Evolutionary conservation across 768 basidiomycete species (phyloP).

Genomic region (Glaciozyma antarctica): DNA sequence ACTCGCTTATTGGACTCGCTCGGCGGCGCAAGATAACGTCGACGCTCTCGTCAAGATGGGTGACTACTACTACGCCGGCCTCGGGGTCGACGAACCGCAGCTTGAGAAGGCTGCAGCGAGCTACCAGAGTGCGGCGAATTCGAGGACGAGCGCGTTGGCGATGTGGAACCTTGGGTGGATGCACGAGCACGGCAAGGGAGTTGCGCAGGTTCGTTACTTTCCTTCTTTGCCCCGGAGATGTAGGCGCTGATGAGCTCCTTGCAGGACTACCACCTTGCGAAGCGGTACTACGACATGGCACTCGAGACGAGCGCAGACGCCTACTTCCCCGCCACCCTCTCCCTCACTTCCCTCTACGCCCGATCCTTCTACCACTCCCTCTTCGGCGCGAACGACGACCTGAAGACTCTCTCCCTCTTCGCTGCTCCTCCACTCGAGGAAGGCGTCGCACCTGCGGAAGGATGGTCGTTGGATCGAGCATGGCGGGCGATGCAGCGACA

Average conservation of each 20-base stretch:
- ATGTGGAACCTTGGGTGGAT: constrained; percentile 99
- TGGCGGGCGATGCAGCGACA: constrained; percentile 28
- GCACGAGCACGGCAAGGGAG: constrained; percentile 94
- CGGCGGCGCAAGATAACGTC: constrained; percentile 86
- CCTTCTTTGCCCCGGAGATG: background rate
- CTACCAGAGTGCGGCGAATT: constrained; percentile 89
- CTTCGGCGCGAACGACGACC: constrained; percentile 23
- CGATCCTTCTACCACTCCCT: constrained; percentile 54
- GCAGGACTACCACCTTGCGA: constrained; percentile 92
- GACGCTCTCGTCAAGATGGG: constrained; percentile 96
- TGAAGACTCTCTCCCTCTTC: constrained; percentile 25
- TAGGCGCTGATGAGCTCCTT: background rate
- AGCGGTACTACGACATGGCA: constrained; percentile 86
- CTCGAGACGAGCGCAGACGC: constrained; percentile 80
- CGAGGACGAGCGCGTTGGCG: constrained; percentile 81
- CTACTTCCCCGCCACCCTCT: constrained; percentile 74
- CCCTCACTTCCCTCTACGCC: constrained; percentile 67
- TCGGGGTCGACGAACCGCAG: constrained; percentile 61
- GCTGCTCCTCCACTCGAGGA: constrained; percentile 3
- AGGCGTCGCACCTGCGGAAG: background rate
- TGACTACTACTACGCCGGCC: constrained; percentile 88
- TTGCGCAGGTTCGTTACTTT: constrained; percentile 56
- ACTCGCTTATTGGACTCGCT: constrained; percentile 86
- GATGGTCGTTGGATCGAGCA: constrained; percentile 13
- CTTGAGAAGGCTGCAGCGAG: constrained; percentile 82